Conservation (phyloP, 2,329 filamentous ascomycete species). For the Helminthosporium solani region DNA sequence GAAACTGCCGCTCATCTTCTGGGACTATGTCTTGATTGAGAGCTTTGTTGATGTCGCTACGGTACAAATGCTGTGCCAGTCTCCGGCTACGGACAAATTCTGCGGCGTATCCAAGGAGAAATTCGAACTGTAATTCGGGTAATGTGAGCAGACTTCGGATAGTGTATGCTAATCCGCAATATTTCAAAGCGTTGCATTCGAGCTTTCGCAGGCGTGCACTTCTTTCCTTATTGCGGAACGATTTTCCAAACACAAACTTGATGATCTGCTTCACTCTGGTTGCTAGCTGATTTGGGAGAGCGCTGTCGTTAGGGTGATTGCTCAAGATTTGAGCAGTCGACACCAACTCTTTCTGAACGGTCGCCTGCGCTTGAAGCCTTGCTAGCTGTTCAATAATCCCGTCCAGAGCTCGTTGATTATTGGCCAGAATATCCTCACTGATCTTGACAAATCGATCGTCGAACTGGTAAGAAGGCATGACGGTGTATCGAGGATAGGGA, state of each 20-base stretch:
- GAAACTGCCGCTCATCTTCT: not conserved
- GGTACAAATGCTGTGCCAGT: conserved; percentile 1
- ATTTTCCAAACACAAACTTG: not conserved
- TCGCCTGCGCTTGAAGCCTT: conserved; percentile 2
- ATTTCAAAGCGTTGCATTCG: conserved; percentile 1
- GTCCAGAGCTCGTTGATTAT: not conserved
- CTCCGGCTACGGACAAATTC: conserved; percentile 1
- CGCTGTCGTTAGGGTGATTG: not conserved
- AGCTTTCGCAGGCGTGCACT: not conserved
- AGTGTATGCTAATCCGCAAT: conserved; percentile 2
- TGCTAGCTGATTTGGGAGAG: conserved; percentile 1
- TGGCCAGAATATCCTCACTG: not conserved
- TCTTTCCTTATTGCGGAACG: conserved; percentile 1
- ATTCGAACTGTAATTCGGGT: conserved; percentile 1
- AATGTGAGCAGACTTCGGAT: not conserved
- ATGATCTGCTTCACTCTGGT: conserved; percentile 2
- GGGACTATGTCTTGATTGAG: conserved; percentile 1
- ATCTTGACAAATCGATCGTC: not conserved
- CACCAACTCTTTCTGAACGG: not conserved
- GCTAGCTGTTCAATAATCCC: not conserved
- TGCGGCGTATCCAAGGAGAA: not conserved
- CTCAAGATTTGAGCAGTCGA: conserved; percentile 1
- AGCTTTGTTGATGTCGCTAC: not conserved
- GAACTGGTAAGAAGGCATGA: conserved; percentile 1
- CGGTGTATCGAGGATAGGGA: not conserved